Percentiles rank a stretch among this genome's conserved stretches.
Conservation (phyloP, 176 grass and related monocot genomes). For the Ananas comosus region DNA sequence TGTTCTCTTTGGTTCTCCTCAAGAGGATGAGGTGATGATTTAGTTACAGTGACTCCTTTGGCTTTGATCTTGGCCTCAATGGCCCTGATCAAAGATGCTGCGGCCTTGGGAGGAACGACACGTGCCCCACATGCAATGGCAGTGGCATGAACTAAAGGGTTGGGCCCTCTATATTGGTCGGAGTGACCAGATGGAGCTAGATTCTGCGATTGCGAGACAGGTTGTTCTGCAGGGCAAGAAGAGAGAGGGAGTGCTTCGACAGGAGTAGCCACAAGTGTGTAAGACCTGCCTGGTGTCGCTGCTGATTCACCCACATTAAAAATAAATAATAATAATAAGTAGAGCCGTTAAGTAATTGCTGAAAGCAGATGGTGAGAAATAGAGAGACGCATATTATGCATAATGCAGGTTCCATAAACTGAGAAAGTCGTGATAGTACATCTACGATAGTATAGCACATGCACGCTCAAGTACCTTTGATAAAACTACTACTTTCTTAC, state of each 20-base stretch:
- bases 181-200: constrained; percentile 16
- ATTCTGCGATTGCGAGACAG: constrained; percentile 15
- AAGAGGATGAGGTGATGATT: constrained; percentile 21
- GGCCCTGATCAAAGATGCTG: constrained; percentile 49
- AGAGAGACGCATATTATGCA: no score
- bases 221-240: constrained; percentile 40
- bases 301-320: constrained; percentile 14
- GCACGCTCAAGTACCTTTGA: no score
- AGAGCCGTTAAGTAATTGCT: no score
- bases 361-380: no score
- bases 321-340: constrained; percentile 16
- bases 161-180: constrained; percentile 17
- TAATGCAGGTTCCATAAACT: no score
- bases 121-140: constrained; percentile 82
- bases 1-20: constrained; percentile 28
- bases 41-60: constrained; percentile 51
- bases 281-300: constrained; percentile 16
- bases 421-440: not conserved
- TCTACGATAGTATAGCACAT: no score
- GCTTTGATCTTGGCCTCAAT: constrained; percentile 76
- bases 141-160: constrained; percentile 60
- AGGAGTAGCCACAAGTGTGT: constrained; percentile 23
- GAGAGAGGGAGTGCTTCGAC: constrained; percentile 75
- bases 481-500: no score
- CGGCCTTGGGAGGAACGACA: constrained; percentile 45